Conservation (phyloP, 495 filamentous ascomycete genomes). For the Chaetomium cochliodes region DNA sequence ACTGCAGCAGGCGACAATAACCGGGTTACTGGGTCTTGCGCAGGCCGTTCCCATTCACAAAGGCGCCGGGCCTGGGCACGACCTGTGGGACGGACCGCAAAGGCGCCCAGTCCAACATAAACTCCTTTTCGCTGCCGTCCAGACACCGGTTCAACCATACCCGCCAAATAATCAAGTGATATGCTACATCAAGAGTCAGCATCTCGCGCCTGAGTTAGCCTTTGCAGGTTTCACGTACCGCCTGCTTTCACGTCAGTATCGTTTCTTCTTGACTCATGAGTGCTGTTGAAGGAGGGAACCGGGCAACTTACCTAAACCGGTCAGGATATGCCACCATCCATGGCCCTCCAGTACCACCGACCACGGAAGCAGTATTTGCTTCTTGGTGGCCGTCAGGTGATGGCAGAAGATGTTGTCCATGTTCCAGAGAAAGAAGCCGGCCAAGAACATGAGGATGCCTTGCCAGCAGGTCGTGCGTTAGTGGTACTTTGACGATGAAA, state of each 20-base stretch:
- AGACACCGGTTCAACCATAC: slow-evolving; percentile 83
- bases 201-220: not conserved
- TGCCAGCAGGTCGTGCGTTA: not conserved
- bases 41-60: slow-evolving; percentile 17
- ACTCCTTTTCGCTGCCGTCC: slow-evolving; percentile 74
- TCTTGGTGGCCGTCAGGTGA: slow-evolving; percentile 66
- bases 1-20: not conserved
- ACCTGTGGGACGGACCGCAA: slow-evolving; percentile 65
- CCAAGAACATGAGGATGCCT: slow-evolving; percentile 73
- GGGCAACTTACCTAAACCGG: slow-evolving; percentile 34
- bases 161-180: slow-evolving; percentile 82
- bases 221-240: slow-evolving; percentile 33
- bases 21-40: slow-evolving; percentile 38
- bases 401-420: slow-evolving; percentile 81
- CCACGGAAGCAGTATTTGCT: slow-evolving; percentile 80
- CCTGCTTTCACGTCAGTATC: slow-evolving; percentile 32
- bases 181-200: slow-evolving; percentile 57
- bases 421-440: slow-evolving; percentile 84
- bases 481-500: not conserved
- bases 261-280: not conserved
- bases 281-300: not conserved
- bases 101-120: slow-evolving; percentile 68
- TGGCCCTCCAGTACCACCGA: slow-evolving; percentile 87
- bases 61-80: slow-evolving; percentile 28
- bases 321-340: slow-evolving; percentile 86